These are phyloP conservation scores for Wickerhamomyces chaumierensis DNA, from an alignment of 805 yeast genomes.

Conservation along the genomic window DNA sequence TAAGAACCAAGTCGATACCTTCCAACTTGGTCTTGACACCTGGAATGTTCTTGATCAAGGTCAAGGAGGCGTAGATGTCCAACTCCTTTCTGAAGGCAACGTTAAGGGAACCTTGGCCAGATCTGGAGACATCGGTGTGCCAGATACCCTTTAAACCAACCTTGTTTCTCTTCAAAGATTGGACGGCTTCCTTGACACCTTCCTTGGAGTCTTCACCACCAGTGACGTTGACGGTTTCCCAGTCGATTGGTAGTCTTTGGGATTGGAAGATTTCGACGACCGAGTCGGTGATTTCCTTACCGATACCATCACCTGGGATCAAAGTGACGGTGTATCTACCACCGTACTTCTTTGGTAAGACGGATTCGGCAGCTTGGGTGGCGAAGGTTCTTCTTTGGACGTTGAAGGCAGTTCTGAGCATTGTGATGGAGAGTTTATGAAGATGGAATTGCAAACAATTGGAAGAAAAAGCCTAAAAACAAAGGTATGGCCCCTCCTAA, in stretches of 20 bases:
- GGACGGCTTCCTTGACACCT: constrained; percentile 74
- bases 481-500: too few relatives aligned
- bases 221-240: constrained; percentile 73
- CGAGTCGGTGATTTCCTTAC: constrained; percentile 89
- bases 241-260: constrained; percentile 85
- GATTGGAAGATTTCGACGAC: constrained; percentile 83
- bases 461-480: too few relatives aligned
- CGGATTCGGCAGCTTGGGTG: constrained; percentile 44
- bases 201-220: constrained; percentile 41
- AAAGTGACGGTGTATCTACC: constrained; percentile 90
- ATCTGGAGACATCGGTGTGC: constrained; percentile 77
- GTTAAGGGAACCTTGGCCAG: constrained; percentile 76
- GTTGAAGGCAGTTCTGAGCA: constrained; percentile 21
- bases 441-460: constrained; percentile 48
- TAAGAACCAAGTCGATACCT: constrained; percentile 84
- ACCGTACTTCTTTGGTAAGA: constrained; percentile 85
- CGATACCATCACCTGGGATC: constrained; percentile 98
- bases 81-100: constrained; percentile 94
- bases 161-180: constrained; percentile 88
- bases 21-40: constrained; percentile 87
- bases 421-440: constrained; percentile 30
- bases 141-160: constrained; percentile 95
- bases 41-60: constrained; percentile 86
- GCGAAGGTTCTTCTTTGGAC: constrained; percentile 32
- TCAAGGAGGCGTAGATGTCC: constrained; percentile 90